Percentiles rank a stretch among this genome's conserved stretches.
These are phyloP conservation scores for Penicillium atrosanguineum DNA, from an alignment of 495 filamentous ascomycete genomes.

Conservation along the genomic window DNA sequence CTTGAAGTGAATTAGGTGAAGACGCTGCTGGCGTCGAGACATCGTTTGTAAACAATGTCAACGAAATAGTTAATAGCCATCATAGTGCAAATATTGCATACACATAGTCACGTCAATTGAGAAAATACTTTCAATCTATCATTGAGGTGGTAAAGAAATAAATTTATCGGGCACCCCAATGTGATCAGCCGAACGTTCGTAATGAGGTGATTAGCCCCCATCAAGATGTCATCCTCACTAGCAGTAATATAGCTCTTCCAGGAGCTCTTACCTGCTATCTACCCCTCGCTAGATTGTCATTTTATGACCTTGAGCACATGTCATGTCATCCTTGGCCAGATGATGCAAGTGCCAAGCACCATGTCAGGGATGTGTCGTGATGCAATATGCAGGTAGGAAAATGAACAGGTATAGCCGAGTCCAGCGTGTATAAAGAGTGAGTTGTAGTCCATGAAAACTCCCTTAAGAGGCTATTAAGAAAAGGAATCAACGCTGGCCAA, in stretches of 20 bases:
- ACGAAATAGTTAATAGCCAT: neutral
- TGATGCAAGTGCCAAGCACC: conserved; percentile 1
- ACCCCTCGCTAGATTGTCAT: neutral
- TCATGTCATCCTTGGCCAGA: conserved; percentile 6
- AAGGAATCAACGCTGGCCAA: neutral
- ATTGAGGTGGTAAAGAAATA: neutral
- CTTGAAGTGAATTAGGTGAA: neutral
- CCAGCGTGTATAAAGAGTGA: neutral
- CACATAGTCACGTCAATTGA: too few species aligned
- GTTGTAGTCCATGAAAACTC: neutral
- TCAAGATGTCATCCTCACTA: conserved; percentile 9
- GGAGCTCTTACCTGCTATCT: neutral
- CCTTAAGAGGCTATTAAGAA: neutral
- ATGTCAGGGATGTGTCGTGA: neutral
- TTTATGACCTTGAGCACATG: neutral
- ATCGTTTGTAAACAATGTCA: neutral
- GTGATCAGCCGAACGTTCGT: neutral
- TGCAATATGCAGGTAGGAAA: too few species aligned
- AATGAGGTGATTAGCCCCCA: conserved; percentile 9
- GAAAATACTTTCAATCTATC: too few species aligned
- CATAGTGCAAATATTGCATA: neutral
- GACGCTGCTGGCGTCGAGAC: neutral
- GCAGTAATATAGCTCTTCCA: too few species aligned
- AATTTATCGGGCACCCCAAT: neutral
- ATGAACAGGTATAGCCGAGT: neutral